Evolutionary conservation across 176 grass and related monocot species (phyloP).

Genomic region (Ampelocalamus luodianensis): DNA sequence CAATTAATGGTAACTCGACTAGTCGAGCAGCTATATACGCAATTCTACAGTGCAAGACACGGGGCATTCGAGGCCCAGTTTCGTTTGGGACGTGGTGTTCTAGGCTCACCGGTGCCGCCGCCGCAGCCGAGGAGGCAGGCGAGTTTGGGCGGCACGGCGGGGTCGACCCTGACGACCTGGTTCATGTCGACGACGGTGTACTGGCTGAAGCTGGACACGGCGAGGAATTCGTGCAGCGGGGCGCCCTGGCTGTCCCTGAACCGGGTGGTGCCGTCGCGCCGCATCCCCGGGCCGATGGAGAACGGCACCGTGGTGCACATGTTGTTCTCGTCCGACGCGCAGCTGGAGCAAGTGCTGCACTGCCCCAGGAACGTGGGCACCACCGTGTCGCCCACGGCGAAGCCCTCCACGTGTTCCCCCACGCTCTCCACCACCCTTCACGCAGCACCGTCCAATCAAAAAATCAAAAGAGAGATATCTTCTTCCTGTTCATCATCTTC

Average conservation of each 20-base stretch:
- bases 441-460: not conserved
- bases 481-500: not conserved
- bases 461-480: not conserved
- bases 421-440: conserved; percentile 82
- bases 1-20: not conserved
- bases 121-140: conserved; percentile 79
- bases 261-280: conserved; percentile 62
- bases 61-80: not conserved
- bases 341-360: conserved; percentile 58
- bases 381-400: conserved; percentile 61
- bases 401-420: conserved; percentile 58
- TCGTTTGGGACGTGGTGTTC: not conserved
- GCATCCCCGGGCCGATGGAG: conserved; percentile 49
- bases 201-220: conserved; percentile 75
- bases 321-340: conserved; percentile 59
- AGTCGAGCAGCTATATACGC: not conserved
- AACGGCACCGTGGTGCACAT: conserved; percentile 52
- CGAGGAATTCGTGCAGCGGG: conserved; percentile 54
- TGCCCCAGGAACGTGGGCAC: conserved; percentile 68
- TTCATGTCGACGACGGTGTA: conserved; percentile 80
- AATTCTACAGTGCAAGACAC: no score
- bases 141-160: conserved; percentile 57
- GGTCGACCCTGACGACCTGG: conserved; percentile 59
- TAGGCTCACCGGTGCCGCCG: conserved; percentile 52
- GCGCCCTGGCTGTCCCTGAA: conserved; percentile 58